phyloP scores from a whole-genome alignment of 2,329 filamentous ascomycete species.

The Xylariaceae sp. region DNA sequence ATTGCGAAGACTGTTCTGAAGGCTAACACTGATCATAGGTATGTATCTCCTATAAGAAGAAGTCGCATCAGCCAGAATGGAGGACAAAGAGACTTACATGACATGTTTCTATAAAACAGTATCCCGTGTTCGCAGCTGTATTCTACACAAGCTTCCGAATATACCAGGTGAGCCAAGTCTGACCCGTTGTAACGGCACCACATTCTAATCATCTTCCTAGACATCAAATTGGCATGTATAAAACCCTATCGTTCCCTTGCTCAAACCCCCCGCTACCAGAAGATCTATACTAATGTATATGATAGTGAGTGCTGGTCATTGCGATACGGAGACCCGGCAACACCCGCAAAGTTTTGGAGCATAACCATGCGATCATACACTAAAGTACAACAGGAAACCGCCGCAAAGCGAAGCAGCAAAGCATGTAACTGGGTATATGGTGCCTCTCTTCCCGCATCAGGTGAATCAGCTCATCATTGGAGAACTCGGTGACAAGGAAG shows the following conservation, averaged over 20 bases:
- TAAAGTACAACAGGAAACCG: constrained; percentile 41
- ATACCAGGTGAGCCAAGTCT: constrained; percentile 32
- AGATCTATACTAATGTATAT: neutral
- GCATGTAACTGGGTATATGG: constrained; percentile 51
- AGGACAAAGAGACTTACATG: too few species aligned
- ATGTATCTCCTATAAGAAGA: too few species aligned
- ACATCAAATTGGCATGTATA: neutral
- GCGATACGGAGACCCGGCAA: constrained; percentile 25
- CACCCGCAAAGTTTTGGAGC: too few species aligned
- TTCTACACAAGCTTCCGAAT: constrained; percentile 46
- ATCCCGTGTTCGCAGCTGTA: constrained; percentile 48
- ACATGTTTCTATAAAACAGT: constrained; percentile 28
- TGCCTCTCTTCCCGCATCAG: constrained; percentile 52
- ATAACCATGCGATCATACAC: too few species aligned
- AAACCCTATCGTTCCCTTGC: neutral
- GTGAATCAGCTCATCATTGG: constrained; percentile 70
- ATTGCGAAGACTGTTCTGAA: too few species aligned
- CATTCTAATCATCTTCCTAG: neutral
- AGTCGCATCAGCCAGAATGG: too few species aligned
- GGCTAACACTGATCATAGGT: too few species aligned
- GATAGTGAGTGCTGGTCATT: neutral
- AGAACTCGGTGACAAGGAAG: constrained; percentile 66
- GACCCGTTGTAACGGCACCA: neutral
- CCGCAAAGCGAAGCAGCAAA: constrained; percentile 39
- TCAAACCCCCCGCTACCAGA: neutral